Evolutionary conservation across 2,329 filamentous ascomycete species (phyloP).

Genomic region (Aureobasidium subglaciale): DNA sequence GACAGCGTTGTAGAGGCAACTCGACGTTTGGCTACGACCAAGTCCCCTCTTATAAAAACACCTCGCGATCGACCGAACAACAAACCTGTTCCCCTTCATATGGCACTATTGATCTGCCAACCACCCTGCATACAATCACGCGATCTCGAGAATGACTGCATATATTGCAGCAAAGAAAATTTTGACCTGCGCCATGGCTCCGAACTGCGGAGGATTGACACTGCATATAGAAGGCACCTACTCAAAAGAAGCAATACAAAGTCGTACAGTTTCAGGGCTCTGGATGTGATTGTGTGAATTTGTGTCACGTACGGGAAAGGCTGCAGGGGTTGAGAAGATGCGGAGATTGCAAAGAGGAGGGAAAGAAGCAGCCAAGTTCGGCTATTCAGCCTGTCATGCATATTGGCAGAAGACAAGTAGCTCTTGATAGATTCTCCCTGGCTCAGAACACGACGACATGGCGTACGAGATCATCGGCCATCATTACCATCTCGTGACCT

Average conservation of each 20-base stretch:
- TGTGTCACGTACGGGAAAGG: conserved; percentile 4
- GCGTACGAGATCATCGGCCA: conserved; percentile 14
- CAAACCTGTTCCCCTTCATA: not conserved
- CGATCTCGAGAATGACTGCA: not conserved
- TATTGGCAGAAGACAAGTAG: not conserved
- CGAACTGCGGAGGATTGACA: not conserved
- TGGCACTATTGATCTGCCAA: not conserved
- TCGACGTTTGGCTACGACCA: not conserved
- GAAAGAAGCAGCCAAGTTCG: conserved; percentile 8
- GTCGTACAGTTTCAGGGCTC: conserved; percentile 11
- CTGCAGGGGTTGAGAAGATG: not conserved
- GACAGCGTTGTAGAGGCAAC: not conserved
- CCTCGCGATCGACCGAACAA: not conserved
- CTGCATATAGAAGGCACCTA: not conserved
- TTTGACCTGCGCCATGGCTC: conserved; percentile 5
- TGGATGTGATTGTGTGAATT: too few species aligned
- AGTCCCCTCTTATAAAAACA: not conserved
- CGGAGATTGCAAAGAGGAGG: conserved; percentile 1
- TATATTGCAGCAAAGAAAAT: not conserved
- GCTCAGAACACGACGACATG: not conserved
- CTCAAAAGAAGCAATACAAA: not conserved
- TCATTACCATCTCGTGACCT: conserved; percentile 23
- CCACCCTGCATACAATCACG: conserved; percentile 9
- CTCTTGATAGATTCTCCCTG: not conserved
- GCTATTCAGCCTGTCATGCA: conserved; percentile 1